phyloP scores from a whole-genome alignment of 257 asterid genomes.

The Parsonsia alboflavescens region DNA sequence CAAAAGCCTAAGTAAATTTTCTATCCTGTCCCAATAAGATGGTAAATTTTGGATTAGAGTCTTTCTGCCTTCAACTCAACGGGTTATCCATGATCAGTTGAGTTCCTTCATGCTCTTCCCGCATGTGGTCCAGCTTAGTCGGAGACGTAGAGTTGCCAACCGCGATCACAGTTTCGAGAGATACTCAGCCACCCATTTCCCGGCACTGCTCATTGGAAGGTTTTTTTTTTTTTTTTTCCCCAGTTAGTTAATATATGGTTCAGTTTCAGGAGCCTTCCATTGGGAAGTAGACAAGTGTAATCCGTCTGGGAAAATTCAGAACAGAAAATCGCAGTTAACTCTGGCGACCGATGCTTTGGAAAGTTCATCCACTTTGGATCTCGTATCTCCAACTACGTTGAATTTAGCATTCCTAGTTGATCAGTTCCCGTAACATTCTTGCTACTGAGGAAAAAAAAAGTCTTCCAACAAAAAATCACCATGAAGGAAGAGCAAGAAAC shows the following conservation, averaged over 20 bases:
- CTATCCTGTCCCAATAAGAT: not conserved
- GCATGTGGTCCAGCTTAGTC: not conserved
- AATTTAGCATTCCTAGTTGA: no score
- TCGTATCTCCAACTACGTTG: constrained; percentile 6
- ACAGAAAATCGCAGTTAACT: not conserved
- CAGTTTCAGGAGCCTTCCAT: not conserved
- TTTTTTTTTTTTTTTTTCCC: not conserved
- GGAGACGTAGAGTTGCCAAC: not conserved
- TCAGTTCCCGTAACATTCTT: not conserved
- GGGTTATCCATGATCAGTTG: not conserved
- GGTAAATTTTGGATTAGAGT: not conserved
- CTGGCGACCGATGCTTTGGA: constrained; percentile 1
- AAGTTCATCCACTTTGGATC: not conserved
- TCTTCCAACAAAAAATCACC: no score
- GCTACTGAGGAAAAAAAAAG: not conserved
- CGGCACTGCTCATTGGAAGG: not conserved
- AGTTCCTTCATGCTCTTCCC: not conserved
- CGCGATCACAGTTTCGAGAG: not conserved
- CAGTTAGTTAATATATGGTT: not conserved
- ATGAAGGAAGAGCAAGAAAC: no score
- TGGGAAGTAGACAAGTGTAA: not conserved
- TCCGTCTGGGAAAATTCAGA: not conserved
- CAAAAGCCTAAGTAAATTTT: not conserved
- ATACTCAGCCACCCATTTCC: not conserved
- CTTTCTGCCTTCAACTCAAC: not conserved